Percentiles rank a stretch among this genome's conserved stretches.
These are phyloP conservation scores for Pseudocercospora fijiensis DNA, from an alignment of 2,329 filamentous ascomycete species.

Conservation along the genomic window DNA sequence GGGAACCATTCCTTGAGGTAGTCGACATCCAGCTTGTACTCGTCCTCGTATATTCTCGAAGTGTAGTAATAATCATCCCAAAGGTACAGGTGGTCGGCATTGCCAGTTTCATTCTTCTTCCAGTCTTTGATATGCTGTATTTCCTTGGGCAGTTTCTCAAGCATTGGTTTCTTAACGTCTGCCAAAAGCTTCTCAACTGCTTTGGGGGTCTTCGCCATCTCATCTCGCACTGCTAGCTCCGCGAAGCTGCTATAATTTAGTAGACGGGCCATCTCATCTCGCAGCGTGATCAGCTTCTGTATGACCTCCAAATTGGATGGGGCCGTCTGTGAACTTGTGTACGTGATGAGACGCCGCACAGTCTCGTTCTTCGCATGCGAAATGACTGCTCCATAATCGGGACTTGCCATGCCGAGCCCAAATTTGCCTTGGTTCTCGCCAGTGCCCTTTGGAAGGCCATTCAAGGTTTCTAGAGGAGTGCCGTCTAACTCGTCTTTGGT, in stretches of 20 bases:
- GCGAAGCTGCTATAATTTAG: constrained; percentile 8
- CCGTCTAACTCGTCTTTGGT: constrained; percentile 69
- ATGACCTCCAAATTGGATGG: constrained; percentile 33
- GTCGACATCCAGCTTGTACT: constrained; percentile 76
- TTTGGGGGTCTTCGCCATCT: constrained; percentile 7
- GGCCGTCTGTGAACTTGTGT: constrained; percentile 74
- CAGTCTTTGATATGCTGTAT: constrained; percentile 1
- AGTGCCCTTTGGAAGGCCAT: constrained; percentile 65
- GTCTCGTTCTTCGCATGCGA: constrained; percentile 70
- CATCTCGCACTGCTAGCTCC: neutral
- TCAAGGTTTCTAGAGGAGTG: constrained; percentile 67
- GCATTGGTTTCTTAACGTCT: neutral
- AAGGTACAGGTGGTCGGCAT: neutral
- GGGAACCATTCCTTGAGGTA: constrained; percentile 50
- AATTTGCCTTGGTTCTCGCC: constrained; percentile 66
- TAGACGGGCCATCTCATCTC: constrained; percentile 2
- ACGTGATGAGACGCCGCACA: constrained; percentile 64
- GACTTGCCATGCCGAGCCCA: constrained; percentile 72
- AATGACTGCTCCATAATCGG: constrained; percentile 65
- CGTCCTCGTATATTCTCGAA: constrained; percentile 66
- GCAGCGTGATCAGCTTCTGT: neutral
- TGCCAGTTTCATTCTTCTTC: constrained; percentile 7
- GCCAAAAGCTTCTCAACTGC: constrained; percentile 4
- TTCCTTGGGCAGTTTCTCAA: neutral
- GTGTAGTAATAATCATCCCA: neutral